Conservation (phyloP, 2,329 filamentous ascomycete genomes). For the Aspergillus alliaceus region DNA sequence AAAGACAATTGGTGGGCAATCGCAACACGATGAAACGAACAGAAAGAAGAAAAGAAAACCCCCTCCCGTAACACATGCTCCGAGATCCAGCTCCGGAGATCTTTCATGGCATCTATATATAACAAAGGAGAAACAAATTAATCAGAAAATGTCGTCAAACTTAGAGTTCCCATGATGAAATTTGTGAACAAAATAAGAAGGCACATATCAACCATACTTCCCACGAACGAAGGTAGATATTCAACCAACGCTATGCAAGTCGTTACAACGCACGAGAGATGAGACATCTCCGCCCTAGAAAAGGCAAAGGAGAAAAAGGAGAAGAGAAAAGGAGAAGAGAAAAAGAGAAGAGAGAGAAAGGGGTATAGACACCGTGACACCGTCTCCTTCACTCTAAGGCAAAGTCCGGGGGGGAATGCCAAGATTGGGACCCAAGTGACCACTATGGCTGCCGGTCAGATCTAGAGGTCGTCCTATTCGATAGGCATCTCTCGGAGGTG, state of each 20-base stretch:
- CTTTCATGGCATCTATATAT: constrained; percentile 11
- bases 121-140: constrained; percentile 8
- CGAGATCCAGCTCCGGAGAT: constrained; percentile 34
- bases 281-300: not conserved
- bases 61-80: constrained; percentile 14
- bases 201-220: constrained; percentile 22
- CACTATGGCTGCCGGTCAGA: constrained; percentile 29
- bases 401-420: constrained; percentile 38
- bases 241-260: constrained; percentile 42
- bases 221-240: constrained; percentile 35
- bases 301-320: not conserved
- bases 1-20: constrained; percentile 99
- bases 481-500: constrained; percentile 37
- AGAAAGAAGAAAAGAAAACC: constrained; percentile 16
- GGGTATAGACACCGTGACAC: constrained; percentile 24
- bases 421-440: constrained; percentile 31
- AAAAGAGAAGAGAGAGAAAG: constrained; percentile 8
- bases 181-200: constrained; percentile 1
- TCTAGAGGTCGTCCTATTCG: constrained; percentile 33
- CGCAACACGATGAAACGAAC: constrained; percentile 40
- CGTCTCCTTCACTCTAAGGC: constrained; percentile 25
- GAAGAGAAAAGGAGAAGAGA: not conserved
- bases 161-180: not conserved
- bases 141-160: not conserved
- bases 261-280: constrained; percentile 29